These are phyloP conservation scores for Gentiana straminea DNA, from an alignment of 257 asterid genomes.

Conservation along the genomic window DNA sequence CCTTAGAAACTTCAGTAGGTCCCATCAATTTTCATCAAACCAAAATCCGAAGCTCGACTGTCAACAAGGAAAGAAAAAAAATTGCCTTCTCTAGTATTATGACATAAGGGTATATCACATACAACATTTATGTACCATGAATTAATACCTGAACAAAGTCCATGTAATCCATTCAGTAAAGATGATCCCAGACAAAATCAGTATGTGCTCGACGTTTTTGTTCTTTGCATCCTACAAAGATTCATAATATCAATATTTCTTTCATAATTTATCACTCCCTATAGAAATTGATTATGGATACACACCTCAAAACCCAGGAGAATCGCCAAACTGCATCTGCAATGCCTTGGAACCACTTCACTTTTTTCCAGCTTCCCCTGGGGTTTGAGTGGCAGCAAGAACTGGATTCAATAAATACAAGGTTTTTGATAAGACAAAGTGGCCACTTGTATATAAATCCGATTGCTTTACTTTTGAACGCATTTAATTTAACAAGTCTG, in stretches of 20 bases:
- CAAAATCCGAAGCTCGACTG: slow-evolving; percentile 93
- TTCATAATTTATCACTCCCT: neutral
- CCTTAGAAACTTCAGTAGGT: slow-evolving; percentile 50
- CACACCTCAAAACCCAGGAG: slow-evolving; percentile 90
- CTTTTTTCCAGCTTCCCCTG: slow-evolving; percentile 77
- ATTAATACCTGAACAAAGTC: slow-evolving; percentile 78
- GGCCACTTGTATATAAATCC: no score
- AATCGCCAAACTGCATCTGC: slow-evolving; percentile 98
- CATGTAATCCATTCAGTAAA: slow-evolving; percentile 95
- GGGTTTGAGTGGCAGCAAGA: slow-evolving; percentile 94
- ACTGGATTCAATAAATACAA: slow-evolving; percentile 21
- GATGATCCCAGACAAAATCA: slow-evolving; percentile 97
- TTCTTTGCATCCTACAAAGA: slow-evolving; percentile 58
- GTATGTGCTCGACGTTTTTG: slow-evolving; percentile 62
- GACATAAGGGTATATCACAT: neutral
- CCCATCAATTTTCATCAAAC: slow-evolving; percentile 73
- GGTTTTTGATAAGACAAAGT: no score
- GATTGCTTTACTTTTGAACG: no score
- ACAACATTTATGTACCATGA: neutral
- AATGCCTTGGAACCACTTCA: slow-evolving; percentile 87
- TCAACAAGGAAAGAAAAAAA: slow-evolving; percentile 6
- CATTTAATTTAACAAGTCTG: no score
- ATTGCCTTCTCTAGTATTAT: neutral
- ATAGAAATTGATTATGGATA: slow-evolving; percentile 1
- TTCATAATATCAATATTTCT: neutral